Conservation (phyloP, 179 eudicot genomes). For the Patellifolia procumbens region DNA sequence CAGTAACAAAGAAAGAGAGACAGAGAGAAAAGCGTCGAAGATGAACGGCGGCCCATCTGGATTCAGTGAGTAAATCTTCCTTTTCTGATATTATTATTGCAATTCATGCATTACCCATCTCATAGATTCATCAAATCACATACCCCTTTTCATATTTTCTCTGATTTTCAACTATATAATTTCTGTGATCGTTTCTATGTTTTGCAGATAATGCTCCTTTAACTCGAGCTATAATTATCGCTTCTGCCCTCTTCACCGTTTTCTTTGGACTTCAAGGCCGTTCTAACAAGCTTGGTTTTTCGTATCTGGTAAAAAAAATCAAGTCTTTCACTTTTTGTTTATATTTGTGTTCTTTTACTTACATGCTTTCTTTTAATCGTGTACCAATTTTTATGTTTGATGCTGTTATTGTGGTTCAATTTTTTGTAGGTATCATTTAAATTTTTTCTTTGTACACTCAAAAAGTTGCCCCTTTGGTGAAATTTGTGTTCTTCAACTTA, state of each 20-base stretch:
- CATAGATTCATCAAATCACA: slow-evolving; percentile 16
- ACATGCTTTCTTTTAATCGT: neutral
- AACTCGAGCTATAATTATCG: slow-evolving; percentile 65
- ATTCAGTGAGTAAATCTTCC: slow-evolving; percentile 56
- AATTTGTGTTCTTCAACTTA: too few species aligned
- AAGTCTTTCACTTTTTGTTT: neutral
- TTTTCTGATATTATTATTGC: neutral
- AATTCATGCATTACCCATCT: slow-evolving; percentile 14
- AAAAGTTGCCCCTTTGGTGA: too few species aligned
- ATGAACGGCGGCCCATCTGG: slow-evolving; percentile 99
- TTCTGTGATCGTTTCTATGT: slow-evolving; percentile 1
- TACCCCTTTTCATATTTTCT: slow-evolving; percentile 10
- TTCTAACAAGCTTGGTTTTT: slow-evolving; percentile 64
- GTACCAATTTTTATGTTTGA: neutral
- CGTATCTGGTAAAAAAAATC: slow-evolving; percentile 68
- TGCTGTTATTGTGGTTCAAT: neutral
- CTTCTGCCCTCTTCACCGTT: slow-evolving; percentile 68
- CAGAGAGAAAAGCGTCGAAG: slow-evolving; percentile 35
- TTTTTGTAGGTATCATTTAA: neutral
- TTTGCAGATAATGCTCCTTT: slow-evolving; percentile 86
- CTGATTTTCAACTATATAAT: neutral
- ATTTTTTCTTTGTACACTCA: too few species aligned
- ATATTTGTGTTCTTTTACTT: neutral
- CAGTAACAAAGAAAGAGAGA: slow-evolving; percentile 5
- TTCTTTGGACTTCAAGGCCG: slow-evolving; percentile 82